Base-by-base conservation (phyloP, 371 early-diverging fungal genomes). In the Apophysomyces ossiformis region DNA sequence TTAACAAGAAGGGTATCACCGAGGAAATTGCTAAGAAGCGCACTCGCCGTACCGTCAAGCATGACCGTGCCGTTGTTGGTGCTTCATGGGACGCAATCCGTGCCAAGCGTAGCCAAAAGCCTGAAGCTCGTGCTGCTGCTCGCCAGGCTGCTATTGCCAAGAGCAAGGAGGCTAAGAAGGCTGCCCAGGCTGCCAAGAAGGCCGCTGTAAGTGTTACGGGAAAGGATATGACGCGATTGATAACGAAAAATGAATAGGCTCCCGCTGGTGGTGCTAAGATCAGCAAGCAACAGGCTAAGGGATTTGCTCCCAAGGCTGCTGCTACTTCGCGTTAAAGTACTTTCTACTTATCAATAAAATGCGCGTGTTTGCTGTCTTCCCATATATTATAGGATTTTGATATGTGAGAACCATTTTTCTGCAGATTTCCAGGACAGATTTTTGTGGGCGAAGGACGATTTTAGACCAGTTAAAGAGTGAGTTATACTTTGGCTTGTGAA, bases 1-100 rank as follows among this genome's bases (percentile, higher is more conserved):
- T 96, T 79, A 94, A 97, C 93, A 95, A 95, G 92, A 98, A 98
- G 95, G 99, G 96, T 83, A 89, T 95, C 82, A 92, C 92, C 76
- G 95, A 95, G 81, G 97, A 96, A 86, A 88, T 90, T 60, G 79
- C 93, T 85, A 96, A 96, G 94, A 98, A 96, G 94, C 92, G 95
- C 78, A 89, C 93, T 69, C 93, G 94, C 81, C 90, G 93, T 76
- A 86, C 92, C 64, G 96, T 97, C 83, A 97, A 98, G 93, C 91
- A 87, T 83, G 93, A 95, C 83, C 95, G 99, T 85, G 96, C 94
- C 69, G 85, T 98, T 75, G 97, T 92, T 70, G 98, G 98, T 87
- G 95, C 93, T 65, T 89, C 96, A 71, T 89, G 92, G 87, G 98
- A 98, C 72, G 90, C 91, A 64, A 95, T 98, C 84, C 92, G 93